These are phyloP conservation scores for Acacia pycnantha DNA, from an alignment of 331 rosid species.

Conservation along the genomic window DNA sequence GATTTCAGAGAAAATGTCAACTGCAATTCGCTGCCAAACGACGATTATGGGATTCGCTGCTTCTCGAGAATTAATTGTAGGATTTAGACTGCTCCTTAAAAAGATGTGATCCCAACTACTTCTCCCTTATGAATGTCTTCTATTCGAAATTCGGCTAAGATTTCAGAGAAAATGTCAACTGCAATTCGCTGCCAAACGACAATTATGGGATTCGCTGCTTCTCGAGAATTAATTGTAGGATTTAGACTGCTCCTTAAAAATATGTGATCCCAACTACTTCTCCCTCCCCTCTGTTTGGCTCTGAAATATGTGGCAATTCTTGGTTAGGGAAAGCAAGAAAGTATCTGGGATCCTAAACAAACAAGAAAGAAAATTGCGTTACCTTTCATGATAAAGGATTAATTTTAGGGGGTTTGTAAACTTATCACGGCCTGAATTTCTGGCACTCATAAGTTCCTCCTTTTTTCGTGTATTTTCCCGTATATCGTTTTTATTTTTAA, in stretches of 20 bases:
- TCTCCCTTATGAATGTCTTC: not conserved
- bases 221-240: conserved; percentile 19
- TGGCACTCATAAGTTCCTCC: not conserved
- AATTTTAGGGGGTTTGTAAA: not conserved
- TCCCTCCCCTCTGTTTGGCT: too few relatives aligned
- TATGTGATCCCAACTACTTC: conserved; percentile 1
- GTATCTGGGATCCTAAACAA: not conserved
- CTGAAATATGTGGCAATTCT: not conserved
- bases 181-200: not conserved
- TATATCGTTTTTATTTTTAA: not conserved
- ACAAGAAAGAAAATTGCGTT: not conserved
- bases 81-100: not conserved
- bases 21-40: not conserved
- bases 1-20: not conserved
- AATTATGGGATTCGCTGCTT: not conserved
- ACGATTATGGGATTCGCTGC: not conserved
- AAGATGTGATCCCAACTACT: not conserved
- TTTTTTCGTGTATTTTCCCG: not conserved
- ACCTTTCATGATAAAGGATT: not conserved
- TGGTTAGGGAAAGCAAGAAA: not conserved
- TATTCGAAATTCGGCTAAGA: not conserved
- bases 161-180: not conserved
- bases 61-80: conserved; percentile 11
- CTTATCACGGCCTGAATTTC: not conserved
- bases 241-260: not conserved